Base-by-base conservation (phyloP, 108 stramenopile genomes). In the Skeletonema potamos region DNA sequence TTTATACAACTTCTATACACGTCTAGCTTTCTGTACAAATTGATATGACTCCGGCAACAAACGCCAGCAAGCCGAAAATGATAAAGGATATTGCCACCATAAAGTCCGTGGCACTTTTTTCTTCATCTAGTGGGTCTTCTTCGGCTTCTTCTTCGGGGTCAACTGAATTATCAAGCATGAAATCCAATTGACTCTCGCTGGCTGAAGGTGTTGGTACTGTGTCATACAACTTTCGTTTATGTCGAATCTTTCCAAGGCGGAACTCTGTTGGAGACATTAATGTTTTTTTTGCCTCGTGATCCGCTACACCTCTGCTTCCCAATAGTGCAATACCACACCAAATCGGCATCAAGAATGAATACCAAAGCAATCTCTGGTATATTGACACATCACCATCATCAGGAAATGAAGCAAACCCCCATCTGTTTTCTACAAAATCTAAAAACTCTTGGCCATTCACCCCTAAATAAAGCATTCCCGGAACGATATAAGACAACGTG, bases 361-460 rank as follows among this genome's bases (percentile, higher is more conserved):
- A 91, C 88, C 87, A 93, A 8, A 79, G 13, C 29, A 89, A 13
- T 5, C 12, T 32, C 41, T 51, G 46, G 27, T 68, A 36, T n/a
- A 22, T 44, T 28, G 39, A 62, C 27, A 9, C 55, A 46, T 13
- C 26, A 48, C 39, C 32, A 22, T 34, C 58, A 27, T 27, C 17
- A 17, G 0, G n/a, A 20, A 26, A 29, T 55, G 58, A 22, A 54
- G 36, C 32, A 51, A 30, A 59, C 0, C 46, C 24, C 82, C 76
- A 67, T 79, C 70, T 59, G 58, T 22, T 63, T 62, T 70, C 85
- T 4, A 71, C 74, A 44, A 89, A 48, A 54, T 90, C 84, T 62
- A 89, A 63, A 66, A 89, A 93, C 26, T 89, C 83, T 58, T 75
- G 83, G 10, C 89, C 90, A 67, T 95, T 91, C 15, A 95, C 74